phyloP scores from a whole-genome alignment of 78 protist species.

The Dictyostelium intermedium region DNA sequence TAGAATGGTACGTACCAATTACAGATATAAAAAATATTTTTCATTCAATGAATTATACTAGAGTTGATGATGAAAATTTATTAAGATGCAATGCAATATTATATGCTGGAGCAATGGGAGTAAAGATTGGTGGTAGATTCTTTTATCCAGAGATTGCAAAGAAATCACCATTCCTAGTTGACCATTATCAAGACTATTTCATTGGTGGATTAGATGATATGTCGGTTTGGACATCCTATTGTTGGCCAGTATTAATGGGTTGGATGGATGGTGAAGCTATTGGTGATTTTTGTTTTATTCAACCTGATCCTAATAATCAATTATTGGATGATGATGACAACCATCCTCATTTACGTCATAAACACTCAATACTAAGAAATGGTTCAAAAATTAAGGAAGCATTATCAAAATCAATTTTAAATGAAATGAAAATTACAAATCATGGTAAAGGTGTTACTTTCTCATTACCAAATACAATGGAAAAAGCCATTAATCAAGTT shows the following conservation, averaged over 20 bases:
- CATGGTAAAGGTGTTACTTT: neutral
- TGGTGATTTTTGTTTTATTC: constrained; percentile 32
- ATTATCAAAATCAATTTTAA: neutral
- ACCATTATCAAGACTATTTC: constrained; percentile 71
- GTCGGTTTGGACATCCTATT: constrained; percentile 65
- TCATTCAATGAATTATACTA: constrained; percentile 20
- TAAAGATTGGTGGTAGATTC: constrained; percentile 41
- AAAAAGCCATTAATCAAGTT: neutral
- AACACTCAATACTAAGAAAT: neutral
- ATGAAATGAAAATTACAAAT: neutral
- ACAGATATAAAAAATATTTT: constrained; percentile 58
- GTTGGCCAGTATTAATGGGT: constrained; percentile 76
- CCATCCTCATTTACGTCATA: neutral
- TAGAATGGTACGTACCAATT: constrained; percentile 66
- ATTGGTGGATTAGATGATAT: constrained; percentile 70
- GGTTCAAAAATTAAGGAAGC: neutral
- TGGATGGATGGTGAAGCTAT: constrained; percentile 43
- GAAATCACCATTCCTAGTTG: constrained; percentile 53
- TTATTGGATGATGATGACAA: neutral
- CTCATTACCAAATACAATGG: neutral
- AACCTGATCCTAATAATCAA: constrained; percentile 27
- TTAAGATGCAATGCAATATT: constrained; percentile 31
- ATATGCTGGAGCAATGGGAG: constrained; percentile 72
- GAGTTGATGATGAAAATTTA: constrained; percentile 1
- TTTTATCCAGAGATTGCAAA: constrained; percentile 67